These are phyloP conservation scores for Claviceps sp. DNA, from an alignment of 2,329 filamentous ascomycete species.

Conservation along the genomic window DNA sequence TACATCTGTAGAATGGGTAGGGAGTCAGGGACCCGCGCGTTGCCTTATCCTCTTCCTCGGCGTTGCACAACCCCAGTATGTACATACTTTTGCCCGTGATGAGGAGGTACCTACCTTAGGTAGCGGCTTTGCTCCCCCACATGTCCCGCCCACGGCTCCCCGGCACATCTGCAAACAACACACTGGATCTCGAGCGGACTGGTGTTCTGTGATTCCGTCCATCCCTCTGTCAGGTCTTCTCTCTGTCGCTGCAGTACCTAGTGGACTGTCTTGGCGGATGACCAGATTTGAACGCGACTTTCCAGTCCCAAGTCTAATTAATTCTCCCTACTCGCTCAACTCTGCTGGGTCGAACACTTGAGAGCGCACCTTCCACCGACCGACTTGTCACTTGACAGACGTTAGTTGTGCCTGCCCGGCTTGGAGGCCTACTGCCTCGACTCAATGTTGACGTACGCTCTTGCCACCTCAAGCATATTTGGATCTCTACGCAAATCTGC, in stretches of 20 bases:
- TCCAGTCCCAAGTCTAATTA: background rate
- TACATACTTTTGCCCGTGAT: background rate
- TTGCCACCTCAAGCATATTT: background rate
- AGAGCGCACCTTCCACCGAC: background rate
- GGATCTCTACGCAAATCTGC: background rate
- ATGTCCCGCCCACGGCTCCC: background rate
- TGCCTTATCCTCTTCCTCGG: background rate
- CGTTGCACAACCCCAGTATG: background rate
- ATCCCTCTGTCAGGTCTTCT: background rate
- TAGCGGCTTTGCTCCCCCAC: background rate
- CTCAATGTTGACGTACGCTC: slow-evolving; percentile 16
- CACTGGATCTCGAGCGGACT: background rate
- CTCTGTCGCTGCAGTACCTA: background rate
- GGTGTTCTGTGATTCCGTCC: background rate
- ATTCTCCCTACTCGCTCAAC: background rate
- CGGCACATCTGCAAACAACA: background rate
- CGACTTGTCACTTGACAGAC: background rate
- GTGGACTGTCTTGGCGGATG: background rate
- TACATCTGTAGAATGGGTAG: background rate
- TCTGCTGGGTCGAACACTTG: background rate
- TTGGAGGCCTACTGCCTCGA: slow-evolving; percentile 5
- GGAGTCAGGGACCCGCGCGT: no score
- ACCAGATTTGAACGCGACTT: background rate
- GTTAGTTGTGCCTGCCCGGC: background rate
- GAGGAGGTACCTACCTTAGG: background rate